Evolutionary conservation across 495 filamentous ascomycete genomes (phyloP).

Genomic region (Aspergillus diversus): DNA sequence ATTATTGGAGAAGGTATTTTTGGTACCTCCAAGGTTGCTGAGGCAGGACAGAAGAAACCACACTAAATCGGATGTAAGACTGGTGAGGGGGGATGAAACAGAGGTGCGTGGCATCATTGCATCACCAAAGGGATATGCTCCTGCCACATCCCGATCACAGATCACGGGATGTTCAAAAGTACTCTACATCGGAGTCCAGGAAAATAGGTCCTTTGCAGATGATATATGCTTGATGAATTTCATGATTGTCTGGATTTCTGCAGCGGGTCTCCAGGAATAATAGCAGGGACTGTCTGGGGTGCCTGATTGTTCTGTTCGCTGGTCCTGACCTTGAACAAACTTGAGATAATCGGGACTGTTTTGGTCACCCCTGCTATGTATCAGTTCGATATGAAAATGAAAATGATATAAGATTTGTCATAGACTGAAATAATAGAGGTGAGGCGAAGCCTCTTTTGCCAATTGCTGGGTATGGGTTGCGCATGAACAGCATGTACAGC

Average conservation of each 20-base stretch:
- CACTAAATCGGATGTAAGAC: neutral
- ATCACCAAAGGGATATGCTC: constrained; percentile 17
- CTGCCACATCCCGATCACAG: constrained; percentile 22
- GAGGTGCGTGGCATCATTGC: constrained; percentile 29
- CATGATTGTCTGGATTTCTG: constrained; percentile 9
- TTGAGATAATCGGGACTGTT: no score
- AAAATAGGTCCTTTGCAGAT: constrained; percentile 7
- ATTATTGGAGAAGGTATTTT: neutral
- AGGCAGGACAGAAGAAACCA: neutral
- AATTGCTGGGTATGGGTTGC: no score
- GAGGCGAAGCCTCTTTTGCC: no score
- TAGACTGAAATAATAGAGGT: no score
- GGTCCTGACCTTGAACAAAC: no score
- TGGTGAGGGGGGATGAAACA: constrained; percentile 20
- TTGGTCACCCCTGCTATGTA: no score
- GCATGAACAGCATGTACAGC: no score
- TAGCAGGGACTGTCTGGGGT: neutral
- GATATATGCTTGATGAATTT: constrained; percentile 4
- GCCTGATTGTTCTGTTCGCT: neutral
- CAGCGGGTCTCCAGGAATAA: neutral
- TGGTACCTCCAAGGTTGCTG: neutral
- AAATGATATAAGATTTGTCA: no score
- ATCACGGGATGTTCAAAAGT: constrained; percentile 17
- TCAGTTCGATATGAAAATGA: no score
- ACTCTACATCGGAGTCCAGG: constrained; percentile 9